Base-by-base conservation (phyloP, 495 filamentous ascomycete genomes). In the Aspergillus sparsus region DNA sequence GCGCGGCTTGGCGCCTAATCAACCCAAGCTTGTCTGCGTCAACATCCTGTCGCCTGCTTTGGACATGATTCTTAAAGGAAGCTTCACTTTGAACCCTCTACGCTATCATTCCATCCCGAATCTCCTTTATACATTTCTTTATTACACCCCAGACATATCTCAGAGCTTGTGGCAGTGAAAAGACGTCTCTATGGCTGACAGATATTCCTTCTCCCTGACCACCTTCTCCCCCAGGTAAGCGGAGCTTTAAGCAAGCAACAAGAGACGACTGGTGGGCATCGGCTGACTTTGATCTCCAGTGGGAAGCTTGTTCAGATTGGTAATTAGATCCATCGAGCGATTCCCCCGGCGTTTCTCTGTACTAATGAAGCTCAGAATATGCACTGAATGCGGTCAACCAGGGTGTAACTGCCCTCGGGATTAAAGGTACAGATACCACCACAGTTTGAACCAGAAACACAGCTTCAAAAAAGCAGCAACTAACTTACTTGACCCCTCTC, bases 201-300 rank as follows among this genome's bases (percentile, higher is more conserved):
- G 95, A 81, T 99, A 99, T 76, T 97, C 94, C 49, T 99, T 98
- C 88, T 98, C 95, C 41, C 83, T 99, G 69, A 99, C 94, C 51
- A 99, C 94, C 59, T 99, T 99, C 88, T 98, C 94, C 65, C 94
- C 94, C 68, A 98, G 93, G 94, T 96, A 92, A 80, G 83, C 53
- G 53, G 55, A 62, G 60, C 65, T 70, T 37, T 18, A 55, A 49
- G 56, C 49, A 60, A 51, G 32, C 49, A 9, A 35, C 37, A n/a
- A 27, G 3, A 27, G 21, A 27, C 21, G 42, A 56, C 21, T 50
- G 62, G 51, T 45, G n/a, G 53, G 35, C 49, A 51, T 57, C 49
- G 62, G 68, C 82, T 87, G 77, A 87, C 73, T 68, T 58, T 72
- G 62, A 67, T 56, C 61, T 66, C 68, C 69, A 96, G 93, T 80